Conservation (phyloP, 192 early-diverging fungal genomes). For the Coemansia sp. region DNA sequence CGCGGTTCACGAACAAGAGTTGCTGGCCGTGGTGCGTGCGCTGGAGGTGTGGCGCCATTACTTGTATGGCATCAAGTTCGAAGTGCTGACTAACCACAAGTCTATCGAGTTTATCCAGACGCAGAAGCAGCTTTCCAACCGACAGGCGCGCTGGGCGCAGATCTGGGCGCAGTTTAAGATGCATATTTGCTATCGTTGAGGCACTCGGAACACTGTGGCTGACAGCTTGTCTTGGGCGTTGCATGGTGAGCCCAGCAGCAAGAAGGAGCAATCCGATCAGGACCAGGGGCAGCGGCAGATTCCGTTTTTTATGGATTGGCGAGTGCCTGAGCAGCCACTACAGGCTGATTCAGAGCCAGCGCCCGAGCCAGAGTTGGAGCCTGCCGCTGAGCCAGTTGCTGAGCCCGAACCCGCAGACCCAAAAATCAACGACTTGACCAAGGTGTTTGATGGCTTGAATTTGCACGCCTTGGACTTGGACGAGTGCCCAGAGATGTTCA, state of each 20-base stretch:
- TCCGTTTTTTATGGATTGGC: background rate
- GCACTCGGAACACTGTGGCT: background rate
- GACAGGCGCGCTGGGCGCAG: background rate
- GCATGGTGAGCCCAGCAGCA: background rate
- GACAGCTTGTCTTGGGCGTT: background rate
- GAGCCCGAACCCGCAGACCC: too few species aligned
- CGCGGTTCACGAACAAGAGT: slow-evolving; percentile 3
- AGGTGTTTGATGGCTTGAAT: too few species aligned
- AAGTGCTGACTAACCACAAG: slow-evolving; percentile 1
- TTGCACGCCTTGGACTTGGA: background rate
- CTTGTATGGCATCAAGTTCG: background rate
- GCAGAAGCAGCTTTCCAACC: background rate
- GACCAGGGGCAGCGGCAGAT: background rate
- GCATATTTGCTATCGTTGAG: background rate
- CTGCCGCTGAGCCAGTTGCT: too few species aligned
- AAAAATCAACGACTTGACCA: too few species aligned
- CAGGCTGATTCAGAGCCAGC: too few species aligned
- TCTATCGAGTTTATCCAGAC: background rate
- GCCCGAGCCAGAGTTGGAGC: too few species aligned
- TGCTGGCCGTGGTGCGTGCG: background rate
- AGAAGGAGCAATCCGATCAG: background rate
- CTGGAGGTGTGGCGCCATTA: background rate
- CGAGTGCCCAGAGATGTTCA: background rate
- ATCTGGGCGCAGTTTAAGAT: background rate
- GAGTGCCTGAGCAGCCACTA: too few species aligned